A percentile compares a stretch with the other conserved stretches of the same genome.
Evolutionary conservation across 2,329 filamentous ascomycete genomes (phyloP).

Genomic region (Aspergillus hortae): DNA sequence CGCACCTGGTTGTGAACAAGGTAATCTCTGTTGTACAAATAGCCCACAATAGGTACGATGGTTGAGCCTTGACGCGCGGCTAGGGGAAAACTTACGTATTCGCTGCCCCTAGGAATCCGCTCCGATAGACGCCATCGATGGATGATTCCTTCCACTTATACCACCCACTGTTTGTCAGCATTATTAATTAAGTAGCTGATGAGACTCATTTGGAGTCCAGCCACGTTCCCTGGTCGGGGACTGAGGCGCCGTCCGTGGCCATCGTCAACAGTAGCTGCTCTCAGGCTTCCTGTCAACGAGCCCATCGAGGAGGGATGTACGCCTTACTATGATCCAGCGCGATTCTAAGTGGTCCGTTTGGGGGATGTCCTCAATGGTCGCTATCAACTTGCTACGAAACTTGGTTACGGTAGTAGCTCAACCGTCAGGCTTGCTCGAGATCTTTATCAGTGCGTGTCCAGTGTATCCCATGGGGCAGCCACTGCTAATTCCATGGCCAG

Average conservation of each 20-base stretch:
- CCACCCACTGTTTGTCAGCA: neutral
- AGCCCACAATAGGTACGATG: too few species aligned
- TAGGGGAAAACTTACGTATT: too few species aligned
- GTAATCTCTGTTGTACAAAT: too few species aligned
- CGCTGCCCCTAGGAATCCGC: too few species aligned
- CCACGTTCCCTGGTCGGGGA: neutral
- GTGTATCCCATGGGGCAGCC: neutral
- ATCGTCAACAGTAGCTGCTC: neutral
- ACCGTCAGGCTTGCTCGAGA: constrained; percentile 26
- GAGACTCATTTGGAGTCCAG: neutral
- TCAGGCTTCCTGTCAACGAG: neutral
- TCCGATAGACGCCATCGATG: too few species aligned
- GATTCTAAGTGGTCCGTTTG: constrained; percentile 20
- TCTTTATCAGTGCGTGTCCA: constrained; percentile 19
- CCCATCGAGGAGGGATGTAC: constrained; percentile 16
- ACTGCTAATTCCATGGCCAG: constrained; percentile 11
- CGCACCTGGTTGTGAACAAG: too few species aligned
- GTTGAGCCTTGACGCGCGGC: too few species aligned
- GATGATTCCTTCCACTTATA: too few species aligned
- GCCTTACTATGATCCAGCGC: constrained; percentile 14
- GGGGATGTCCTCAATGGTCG: constrained; percentile 19
- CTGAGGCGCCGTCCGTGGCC: neutral
- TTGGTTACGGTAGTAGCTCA: constrained; percentile 22
- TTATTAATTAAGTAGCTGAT: neutral
- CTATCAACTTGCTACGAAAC: constrained; percentile 23